Conservation (phyloP, 2,329 filamentous ascomycete genomes). For the Fusarium musae region DNA sequence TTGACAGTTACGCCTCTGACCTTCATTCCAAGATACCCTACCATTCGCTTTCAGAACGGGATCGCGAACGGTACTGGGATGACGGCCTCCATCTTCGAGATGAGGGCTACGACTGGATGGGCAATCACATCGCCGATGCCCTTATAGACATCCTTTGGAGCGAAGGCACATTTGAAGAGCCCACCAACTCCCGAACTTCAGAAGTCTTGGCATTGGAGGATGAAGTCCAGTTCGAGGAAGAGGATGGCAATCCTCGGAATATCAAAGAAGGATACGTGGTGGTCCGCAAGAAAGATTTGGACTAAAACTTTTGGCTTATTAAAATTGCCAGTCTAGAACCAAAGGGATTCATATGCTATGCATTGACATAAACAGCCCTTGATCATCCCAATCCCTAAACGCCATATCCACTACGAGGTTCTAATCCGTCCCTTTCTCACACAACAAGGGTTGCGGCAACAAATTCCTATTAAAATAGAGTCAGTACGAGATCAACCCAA, state of each 20-base stretch:
- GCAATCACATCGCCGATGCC: slow-evolving; percentile 63
- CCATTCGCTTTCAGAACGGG: slow-evolving; percentile 57
- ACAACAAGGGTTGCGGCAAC: slow-evolving; percentile 64
- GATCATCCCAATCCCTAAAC: slow-evolving; percentile 36
- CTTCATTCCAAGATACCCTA: slow-evolving; percentile 66
- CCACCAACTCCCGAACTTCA: slow-evolving; percentile 5
- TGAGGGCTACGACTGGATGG: slow-evolving; percentile 71
- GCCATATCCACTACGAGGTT: slow-evolving; percentile 38
- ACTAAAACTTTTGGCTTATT: slow-evolving; percentile 49
- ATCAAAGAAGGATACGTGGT: slow-evolving; percentile 66
- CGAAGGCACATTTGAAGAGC: slow-evolving; percentile 39
- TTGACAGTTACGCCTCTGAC: slow-evolving; percentile 66
- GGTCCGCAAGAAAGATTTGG: slow-evolving; percentile 63
- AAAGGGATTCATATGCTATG: slow-evolving; percentile 33
- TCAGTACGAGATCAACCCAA: slow-evolving; percentile 11
- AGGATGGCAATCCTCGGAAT: slow-evolving; percentile 57
- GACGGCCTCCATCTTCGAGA: slow-evolving; percentile 69
- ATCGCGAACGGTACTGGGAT: slow-evolving; percentile 65
- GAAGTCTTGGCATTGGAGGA: slow-evolving; percentile 4
- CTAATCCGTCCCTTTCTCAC: slow-evolving; percentile 29
- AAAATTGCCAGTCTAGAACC: slow-evolving; percentile 30
- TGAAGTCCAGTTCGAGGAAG: slow-evolving; percentile 59
- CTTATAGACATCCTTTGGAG: slow-evolving; percentile 60
- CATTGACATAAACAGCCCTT: slow-evolving; percentile 29
- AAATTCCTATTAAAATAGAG: slow-evolving; percentile 58